Evolutionary conservation across 2,329 filamentous ascomycete genomes (phyloP), one percentile per base, ranked within the genome.

Genomic region (Diplocarpon mali): DNA sequence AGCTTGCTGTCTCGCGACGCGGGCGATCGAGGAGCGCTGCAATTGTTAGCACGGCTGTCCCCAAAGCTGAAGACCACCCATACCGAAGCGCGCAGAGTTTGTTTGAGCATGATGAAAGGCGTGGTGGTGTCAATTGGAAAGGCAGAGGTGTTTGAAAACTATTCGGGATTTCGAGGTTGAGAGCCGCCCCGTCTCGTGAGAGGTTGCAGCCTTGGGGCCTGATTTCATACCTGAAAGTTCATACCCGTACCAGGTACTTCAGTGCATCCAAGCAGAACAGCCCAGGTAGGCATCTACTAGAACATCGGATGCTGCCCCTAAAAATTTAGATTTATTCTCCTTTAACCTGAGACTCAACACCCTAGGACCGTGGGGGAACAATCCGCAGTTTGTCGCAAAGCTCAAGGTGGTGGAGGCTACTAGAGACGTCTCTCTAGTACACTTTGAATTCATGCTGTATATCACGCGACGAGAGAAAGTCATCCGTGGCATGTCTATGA

Each of bases 1-100:
- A 42, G 53, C 52, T 55, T 60, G 59, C 44, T 58, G 55, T 50
- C 54, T 57, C 46, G 54, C 59, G 49, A 61, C 50, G 44, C 60
- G 60, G 50, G 57, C 59, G 47, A 63, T 56, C 41, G 56, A 56
- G 48, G 58, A 63, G 56, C 62, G 61, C 62, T 64, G 44, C 14
- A 41, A 44, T 39, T 14, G 45, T 60, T 45, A 61, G 55, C 50
- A 20, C 41, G 42, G 13, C 44, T 28, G 31, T 17, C 13, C 16
- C 29, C 42, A 32, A 45, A 55, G 45, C 48, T 58, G 51, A 29
- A 32, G n/a, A 46, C 16, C 35, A 10, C 28, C 29, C 57, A 42
- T 61, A 64, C 61, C 54, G 61, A 62, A 53, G 56, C 60, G 54
- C 61, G 48, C 47, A 64, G 49, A 41, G 58, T 56, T 56, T 60